Evolutionary conservation across 192 early-diverging fungal genomes (phyloP).

Genomic region (Coemansia sp.): DNA sequence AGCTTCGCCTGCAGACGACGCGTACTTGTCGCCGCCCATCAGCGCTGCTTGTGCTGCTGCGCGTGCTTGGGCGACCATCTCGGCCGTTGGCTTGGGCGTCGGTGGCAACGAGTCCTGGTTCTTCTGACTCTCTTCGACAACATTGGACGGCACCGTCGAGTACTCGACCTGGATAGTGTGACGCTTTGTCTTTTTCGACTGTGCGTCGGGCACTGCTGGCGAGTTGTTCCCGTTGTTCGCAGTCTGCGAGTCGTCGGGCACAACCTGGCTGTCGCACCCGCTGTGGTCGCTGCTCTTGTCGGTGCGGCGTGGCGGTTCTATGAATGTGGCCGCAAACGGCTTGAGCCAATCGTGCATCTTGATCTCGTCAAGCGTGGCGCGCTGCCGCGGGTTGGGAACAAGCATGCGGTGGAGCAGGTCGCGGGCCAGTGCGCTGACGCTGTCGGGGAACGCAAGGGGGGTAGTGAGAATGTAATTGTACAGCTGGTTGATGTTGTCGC

Average conservation of each 20-base stretch:
- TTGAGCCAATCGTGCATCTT: conserved; percentile 73
- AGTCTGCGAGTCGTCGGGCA: conserved; percentile 13
- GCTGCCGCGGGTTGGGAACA: conserved; percentile 81
- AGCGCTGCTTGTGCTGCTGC: conserved; percentile 52
- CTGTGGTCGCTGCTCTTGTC: conserved; percentile 23
- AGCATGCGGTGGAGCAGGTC: conserved; percentile 89
- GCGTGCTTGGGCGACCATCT: conserved; percentile 45
- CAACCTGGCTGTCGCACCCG: conserved; percentile 14
- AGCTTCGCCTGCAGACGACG: conserved; percentile 4
- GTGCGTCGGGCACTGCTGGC: conserved; percentile 41
- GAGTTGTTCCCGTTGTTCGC: conserved; percentile 22
- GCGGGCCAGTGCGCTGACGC: conserved; percentile 73
- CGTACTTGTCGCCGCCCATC: conserved; percentile 30
- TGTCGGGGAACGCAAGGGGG: conserved; percentile 84
- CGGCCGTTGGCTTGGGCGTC: conserved; percentile 32
- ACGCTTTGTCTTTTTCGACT: conserved; percentile 56
- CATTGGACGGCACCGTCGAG: conserved; percentile 16
- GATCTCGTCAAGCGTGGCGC: conserved; percentile 74
- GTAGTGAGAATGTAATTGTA: conserved; percentile 85
- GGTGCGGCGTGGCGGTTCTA: conserved; percentile 32
- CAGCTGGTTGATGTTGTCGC: conserved; percentile 84
- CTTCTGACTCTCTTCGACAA: conserved; percentile 14
- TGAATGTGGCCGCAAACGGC: conserved; percentile 58
- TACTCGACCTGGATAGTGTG: conserved; percentile 67
- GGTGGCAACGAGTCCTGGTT: conserved; percentile 17